Conservation (phyloP, 2,329 filamentous ascomycete genomes). For the Helicocarpus griseus region DNA sequence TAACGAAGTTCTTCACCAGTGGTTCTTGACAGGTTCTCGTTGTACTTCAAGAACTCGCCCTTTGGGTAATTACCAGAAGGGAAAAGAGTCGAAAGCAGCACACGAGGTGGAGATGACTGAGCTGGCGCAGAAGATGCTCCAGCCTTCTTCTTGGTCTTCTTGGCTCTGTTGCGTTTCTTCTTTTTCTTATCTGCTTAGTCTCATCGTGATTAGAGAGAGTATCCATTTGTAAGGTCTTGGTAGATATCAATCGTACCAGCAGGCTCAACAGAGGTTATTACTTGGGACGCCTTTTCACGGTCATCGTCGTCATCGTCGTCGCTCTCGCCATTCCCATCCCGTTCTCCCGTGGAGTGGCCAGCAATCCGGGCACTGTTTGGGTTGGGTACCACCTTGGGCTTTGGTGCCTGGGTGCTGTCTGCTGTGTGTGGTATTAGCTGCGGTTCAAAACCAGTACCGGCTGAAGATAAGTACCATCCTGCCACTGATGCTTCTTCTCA, state of each 20-base stretch:
- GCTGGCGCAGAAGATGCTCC: no score
- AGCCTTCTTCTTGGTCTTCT: slow-evolving; percentile 32
- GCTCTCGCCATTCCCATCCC: slow-evolving; percentile 17
- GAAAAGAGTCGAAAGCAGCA: slow-evolving; percentile 39
- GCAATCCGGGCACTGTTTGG: slow-evolving; percentile 1
- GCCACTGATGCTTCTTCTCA: slow-evolving; percentile 3
- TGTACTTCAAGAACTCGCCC: slow-evolving; percentile 34
- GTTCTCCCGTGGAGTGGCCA: slow-evolving; percentile 2
- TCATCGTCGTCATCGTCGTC: slow-evolving; percentile 20
- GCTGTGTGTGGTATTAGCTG: neutral
- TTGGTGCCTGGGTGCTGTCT: no score
- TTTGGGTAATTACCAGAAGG: slow-evolving; percentile 34
- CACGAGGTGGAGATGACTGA: slow-evolving; percentile 41
- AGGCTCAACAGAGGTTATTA: slow-evolving; percentile 5
- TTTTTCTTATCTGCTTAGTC: slow-evolving; percentile 26
- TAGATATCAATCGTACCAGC: slow-evolving; percentile 8
- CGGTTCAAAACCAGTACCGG: neutral
- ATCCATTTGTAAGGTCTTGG: slow-evolving; percentile 1
- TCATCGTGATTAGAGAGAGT: slow-evolving; percentile 5
- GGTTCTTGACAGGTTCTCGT: slow-evolving; percentile 37
- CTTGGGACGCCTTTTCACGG: no score
- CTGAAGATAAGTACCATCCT: slow-evolving; percentile 5
- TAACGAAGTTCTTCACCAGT: slow-evolving; percentile 40
- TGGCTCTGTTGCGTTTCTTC: slow-evolving; percentile 32
- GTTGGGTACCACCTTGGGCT: no score